Evolutionary conservation across 257 asterid species (phyloP).

Genomic region (Sherardia arvensis): DNA sequence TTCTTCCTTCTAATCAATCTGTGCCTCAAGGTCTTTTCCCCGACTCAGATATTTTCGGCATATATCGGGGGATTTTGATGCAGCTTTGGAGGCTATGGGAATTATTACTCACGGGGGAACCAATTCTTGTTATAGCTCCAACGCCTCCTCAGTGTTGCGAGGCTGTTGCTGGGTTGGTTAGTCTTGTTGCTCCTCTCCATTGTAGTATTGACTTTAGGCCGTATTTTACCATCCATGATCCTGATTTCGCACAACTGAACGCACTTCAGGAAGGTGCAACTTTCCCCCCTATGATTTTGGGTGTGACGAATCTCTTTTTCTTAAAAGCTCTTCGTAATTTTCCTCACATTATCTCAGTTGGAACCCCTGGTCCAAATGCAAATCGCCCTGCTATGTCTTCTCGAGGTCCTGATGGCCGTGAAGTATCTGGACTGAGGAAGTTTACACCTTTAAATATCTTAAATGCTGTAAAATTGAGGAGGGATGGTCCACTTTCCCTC

Average conservation of each 20-base stretch:
- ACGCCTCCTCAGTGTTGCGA: constrained; percentile 94
- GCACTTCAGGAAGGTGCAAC: constrained; percentile 56
- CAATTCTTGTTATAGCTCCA: constrained; percentile 83
- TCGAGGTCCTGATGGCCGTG: constrained; percentile 37
- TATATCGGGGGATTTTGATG: constrained; percentile 71
- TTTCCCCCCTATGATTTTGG: constrained; percentile 82
- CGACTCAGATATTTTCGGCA: constrained; percentile 91
- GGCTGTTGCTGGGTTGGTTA: constrained; percentile 89
- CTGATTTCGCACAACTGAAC: constrained; percentile 72
- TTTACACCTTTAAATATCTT: constrained; percentile 72
- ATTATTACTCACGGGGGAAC: constrained; percentile 81
- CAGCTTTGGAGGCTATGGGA: constrained; percentile 99
- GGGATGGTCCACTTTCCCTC: constrained; percentile 93
- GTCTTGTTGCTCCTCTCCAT: constrained; percentile 90
- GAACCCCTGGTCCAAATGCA: constrained; percentile 59
- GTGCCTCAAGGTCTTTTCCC: constrained; percentile 92
- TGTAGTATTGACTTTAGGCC: constrained; percentile 91
- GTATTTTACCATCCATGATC: constrained; percentile 90
- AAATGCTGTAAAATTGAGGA: constrained; percentile 81
- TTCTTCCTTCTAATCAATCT: constrained; percentile 79
- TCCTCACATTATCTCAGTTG: constrained; percentile 94
- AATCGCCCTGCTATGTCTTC: constrained; percentile 46
- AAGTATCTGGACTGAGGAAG: constrained; percentile 45
- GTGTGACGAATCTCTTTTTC: constrained; percentile 95
- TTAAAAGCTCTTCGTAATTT: constrained; percentile 72